phyloP scores from a whole-genome alignment of 129 eudicot genomes.

The Logfia minima region DNA sequence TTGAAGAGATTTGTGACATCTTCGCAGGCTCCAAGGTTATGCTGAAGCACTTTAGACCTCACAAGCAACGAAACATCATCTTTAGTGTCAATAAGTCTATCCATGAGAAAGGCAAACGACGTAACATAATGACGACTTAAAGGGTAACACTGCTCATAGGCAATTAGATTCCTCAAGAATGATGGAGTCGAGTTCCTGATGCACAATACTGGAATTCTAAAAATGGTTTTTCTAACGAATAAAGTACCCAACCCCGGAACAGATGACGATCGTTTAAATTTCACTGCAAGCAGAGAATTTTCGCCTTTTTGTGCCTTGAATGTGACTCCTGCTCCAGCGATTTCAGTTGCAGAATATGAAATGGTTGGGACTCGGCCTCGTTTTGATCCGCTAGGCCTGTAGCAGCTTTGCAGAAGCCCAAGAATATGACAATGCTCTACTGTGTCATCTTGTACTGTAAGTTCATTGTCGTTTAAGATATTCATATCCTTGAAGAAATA shows the following conservation, averaged over 20 bases:
- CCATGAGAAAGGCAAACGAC: conserved; percentile 32
- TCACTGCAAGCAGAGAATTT: conserved; percentile 17
- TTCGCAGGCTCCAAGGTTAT: conserved; percentile 16
- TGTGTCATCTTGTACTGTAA: not conserved
- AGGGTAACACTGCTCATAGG: conserved; percentile 32
- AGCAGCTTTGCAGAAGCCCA: conserved; percentile 27
- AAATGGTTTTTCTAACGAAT: not conserved
- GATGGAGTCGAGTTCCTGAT: conserved; percentile 16
- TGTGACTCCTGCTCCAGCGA: conserved; percentile 26
- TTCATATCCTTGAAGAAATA: conserved; percentile 20
- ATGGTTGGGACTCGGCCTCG: conserved; percentile 7
- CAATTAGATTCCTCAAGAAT: conserved; percentile 26
- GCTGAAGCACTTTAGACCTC: conserved; percentile 21
- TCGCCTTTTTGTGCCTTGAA: not conserved
- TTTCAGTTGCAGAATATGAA: conserved; percentile 20
- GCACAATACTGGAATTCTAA: conserved; percentile 15
- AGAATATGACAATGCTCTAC: conserved; percentile 27
- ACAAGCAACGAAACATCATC: conserved; percentile 31
- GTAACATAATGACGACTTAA: conserved; percentile 19
- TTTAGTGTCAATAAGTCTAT: conserved; percentile 22
- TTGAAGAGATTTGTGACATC: conserved; percentile 26
- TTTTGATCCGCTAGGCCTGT: not conserved
- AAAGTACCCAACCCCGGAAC: not conserved
- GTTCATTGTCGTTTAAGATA: conserved; percentile 5
- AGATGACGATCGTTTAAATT: conserved; percentile 7